phyloP scores from a whole-genome alignment of 768 basidiomycete genomes.

The Boletus subcaerulescens region DNA sequence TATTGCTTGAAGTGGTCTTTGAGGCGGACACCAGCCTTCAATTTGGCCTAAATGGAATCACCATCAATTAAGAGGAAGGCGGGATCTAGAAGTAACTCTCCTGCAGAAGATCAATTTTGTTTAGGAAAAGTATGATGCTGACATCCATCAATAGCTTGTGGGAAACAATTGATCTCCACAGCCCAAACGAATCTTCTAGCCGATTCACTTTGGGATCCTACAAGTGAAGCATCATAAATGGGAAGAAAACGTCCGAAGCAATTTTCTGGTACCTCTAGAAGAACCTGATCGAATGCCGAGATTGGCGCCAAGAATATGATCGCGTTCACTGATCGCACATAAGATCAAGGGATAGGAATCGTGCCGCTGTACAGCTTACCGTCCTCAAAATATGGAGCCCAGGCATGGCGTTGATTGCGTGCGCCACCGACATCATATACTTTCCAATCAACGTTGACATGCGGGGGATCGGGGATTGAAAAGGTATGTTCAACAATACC shows the following conservation, averaged over 20 bases:
- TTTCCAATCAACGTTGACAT: slow-evolving; percentile 67
- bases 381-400: slow-evolving; percentile 88
- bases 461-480: slow-evolving; percentile 54
- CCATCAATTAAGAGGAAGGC: neutral
- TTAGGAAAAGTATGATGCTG: slow-evolving; percentile 77
- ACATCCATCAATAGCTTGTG: slow-evolving; percentile 73
- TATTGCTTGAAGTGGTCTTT: slow-evolving; percentile 69
- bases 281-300: slow-evolving; percentile 82
- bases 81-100: slow-evolving; percentile 32
- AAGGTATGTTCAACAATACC: slow-evolving; percentile 81
- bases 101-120: slow-evolving; percentile 77
- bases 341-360: slow-evolving; percentile 1
- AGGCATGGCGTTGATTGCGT: slow-evolving; percentile 77
- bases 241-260: slow-evolving; percentile 4
- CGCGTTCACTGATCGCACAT: slow-evolving; percentile 58
- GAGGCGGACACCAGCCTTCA: slow-evolving; percentile 72
- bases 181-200: slow-evolving; percentile 70
- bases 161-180: slow-evolving; percentile 72
- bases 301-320: slow-evolving; percentile 89
- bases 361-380: slow-evolving; percentile 38
- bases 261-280: slow-evolving; percentile 57
- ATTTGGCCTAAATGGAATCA: slow-evolving; percentile 50
- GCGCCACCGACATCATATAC: slow-evolving; percentile 87
- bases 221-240: neutral
- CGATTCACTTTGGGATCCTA: slow-evolving; percentile 75